phyloP scores from a whole-genome alignment of 2,329 filamentous ascomycete species.

The Metarhizium anisopliae region DNA sequence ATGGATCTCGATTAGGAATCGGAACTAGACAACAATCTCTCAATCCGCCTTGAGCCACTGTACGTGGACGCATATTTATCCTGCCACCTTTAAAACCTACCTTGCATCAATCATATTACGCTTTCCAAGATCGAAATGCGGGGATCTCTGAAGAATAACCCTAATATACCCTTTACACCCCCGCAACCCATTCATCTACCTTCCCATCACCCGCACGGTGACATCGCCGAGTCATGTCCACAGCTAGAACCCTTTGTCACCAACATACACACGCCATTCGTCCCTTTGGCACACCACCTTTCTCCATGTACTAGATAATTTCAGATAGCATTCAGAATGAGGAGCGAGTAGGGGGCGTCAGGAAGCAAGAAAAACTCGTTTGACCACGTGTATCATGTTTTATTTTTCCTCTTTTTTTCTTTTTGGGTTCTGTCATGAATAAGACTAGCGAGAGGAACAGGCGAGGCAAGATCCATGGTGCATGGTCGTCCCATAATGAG shows the following conservation, averaged over 20 bases:
- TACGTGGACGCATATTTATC: neutral
- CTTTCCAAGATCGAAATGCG: neutral
- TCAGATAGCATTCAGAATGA: neutral
- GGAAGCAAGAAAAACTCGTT: neutral
- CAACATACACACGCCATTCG: neutral
- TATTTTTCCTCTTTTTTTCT: no score
- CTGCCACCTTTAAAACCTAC: neutral
- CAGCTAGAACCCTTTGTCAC: neutral
- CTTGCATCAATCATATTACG: neutral
- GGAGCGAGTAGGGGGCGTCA: neutral
- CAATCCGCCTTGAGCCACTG: neutral
- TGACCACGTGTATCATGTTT: neutral
- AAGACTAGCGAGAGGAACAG: neutral
- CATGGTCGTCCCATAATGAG: neutral
- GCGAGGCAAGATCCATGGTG: neutral
- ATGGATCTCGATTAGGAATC: slow-evolving; percentile 30
- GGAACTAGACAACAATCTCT: neutral
- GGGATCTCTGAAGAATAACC: neutral
- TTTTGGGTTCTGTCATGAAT: neutral
- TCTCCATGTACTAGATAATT: neutral
- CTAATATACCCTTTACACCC: neutral
- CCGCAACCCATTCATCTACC: neutral
- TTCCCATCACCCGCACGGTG: neutral
- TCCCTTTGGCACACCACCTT: neutral
- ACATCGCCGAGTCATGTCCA: no score